Percentiles rank a stretch among this genome's conserved stretches.
phyloP scores from a whole-genome alignment of 768 basidiomycete species.

The Tricholoma bakamatsutake region DNA sequence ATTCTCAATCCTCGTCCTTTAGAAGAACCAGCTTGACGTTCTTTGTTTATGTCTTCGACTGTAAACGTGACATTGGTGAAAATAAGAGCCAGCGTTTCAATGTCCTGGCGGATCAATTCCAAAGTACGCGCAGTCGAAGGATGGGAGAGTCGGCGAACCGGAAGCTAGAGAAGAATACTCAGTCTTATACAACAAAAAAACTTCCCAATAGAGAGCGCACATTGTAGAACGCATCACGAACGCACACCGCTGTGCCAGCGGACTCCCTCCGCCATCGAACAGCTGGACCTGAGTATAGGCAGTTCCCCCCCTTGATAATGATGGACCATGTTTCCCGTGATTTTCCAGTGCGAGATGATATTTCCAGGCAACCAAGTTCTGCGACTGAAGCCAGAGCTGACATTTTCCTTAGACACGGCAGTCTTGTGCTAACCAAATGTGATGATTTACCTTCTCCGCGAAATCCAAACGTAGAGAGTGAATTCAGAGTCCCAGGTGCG shows the following conservation, averaged over 20 bases:
- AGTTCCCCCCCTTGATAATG: slow-evolving; percentile 70
- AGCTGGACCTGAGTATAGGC: slow-evolving; percentile 67
- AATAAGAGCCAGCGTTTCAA: slow-evolving; percentile 69
- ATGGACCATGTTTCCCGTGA: slow-evolving; percentile 69
- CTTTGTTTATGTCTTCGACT: slow-evolving; percentile 48
- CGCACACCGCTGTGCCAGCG: slow-evolving; percentile 73
- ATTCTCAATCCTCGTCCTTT: slow-evolving; percentile 51
- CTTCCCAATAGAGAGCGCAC: slow-evolving; percentile 34
- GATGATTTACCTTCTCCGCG: slow-evolving; percentile 76
- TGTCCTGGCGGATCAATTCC: slow-evolving; percentile 61
- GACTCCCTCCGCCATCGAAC: slow-evolving; percentile 68
- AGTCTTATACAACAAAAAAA: background rate
- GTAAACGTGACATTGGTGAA: slow-evolving; percentile 68
- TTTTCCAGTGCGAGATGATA: slow-evolving; percentile 65
- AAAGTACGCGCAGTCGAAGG: slow-evolving; percentile 51
- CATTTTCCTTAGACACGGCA: background rate
- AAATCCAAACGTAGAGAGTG: slow-evolving; percentile 75
- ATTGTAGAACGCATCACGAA: slow-evolving; percentile 89
- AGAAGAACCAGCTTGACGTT: slow-evolving; percentile 27
- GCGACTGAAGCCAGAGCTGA: slow-evolving; percentile 81
- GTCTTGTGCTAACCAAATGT: background rate
- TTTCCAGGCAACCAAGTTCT: slow-evolving; percentile 74
- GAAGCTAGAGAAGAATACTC: slow-evolving; percentile 44
- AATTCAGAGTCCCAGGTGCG: slow-evolving; percentile 40
- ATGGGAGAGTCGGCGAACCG: slow-evolving; percentile 74